Percentiles rank a stretch among this genome's conserved stretches.
phyloP scores from a whole-genome alignment of 2,329 filamentous ascomycete genomes.

The Fonsecaea multimorphosa region DNA sequence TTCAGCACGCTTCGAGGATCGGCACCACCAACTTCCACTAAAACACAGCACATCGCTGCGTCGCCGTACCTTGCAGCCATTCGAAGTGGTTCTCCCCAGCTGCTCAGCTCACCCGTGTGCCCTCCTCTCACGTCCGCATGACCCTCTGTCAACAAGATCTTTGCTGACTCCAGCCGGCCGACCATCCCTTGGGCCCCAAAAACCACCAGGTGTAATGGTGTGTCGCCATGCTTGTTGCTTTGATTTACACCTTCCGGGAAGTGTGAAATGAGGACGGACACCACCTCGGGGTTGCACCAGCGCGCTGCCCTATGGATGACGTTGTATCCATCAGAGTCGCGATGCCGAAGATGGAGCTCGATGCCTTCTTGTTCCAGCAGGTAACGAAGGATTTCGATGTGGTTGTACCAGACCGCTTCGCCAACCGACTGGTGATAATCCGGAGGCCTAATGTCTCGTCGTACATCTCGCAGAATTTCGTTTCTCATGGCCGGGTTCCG shows the following conservation, averaged over 20 bases:
- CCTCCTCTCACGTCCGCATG: neutral
- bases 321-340: slow-evolving; percentile 1
- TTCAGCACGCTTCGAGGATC: slow-evolving; percentile 8
- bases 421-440: slow-evolving; percentile 14
- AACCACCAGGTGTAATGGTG: slow-evolving; percentile 4
- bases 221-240: neutral
- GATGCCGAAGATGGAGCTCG: neutral
- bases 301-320: slow-evolving; percentile 6
- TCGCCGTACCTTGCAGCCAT: slow-evolving; percentile 13
- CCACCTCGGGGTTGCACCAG: slow-evolving; percentile 9
- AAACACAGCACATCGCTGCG: slow-evolving; percentile 10
- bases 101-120: neutral
- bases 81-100: slow-evolving; percentile 12
- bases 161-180: neutral
- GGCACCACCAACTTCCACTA: slow-evolving; percentile 19
- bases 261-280: slow-evolving; percentile 5
- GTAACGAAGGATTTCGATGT: neutral
- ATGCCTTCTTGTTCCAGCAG: neutral
- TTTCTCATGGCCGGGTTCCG: neutral
- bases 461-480: neutral
- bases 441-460: neutral
- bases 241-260: slow-evolving; percentile 10
- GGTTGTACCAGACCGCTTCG: neutral
- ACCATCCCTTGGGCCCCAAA: neutral
- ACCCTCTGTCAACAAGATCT: slow-evolving; percentile 2